Percentiles rank a stretch among this genome's conserved stretches.
Evolutionary conservation across 176 grass and related monocot species (phyloP).

Genomic region (Raddia distichophylla): DNA sequence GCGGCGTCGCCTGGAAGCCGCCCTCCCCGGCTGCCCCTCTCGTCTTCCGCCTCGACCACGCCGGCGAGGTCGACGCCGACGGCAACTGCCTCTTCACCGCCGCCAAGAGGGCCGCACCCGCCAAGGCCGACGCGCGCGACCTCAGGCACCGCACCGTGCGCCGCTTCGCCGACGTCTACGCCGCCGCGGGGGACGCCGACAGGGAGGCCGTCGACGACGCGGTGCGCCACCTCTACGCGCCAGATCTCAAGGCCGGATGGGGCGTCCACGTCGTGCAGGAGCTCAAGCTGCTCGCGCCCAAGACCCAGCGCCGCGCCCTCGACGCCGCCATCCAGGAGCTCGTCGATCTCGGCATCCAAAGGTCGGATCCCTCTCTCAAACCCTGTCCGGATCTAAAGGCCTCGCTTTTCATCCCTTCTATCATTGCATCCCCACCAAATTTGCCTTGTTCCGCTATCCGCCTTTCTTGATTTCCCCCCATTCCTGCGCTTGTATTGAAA

Average conservation of each 20-base stretch:
- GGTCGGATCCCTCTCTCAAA: conserved; percentile 50
- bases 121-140: conserved; percentile 63
- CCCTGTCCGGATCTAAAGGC: conserved; percentile 3
- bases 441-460: neutral
- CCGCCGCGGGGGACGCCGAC: conserved; percentile 28
- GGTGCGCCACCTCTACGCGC: conserved; percentile 84
- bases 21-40: neutral
- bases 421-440: neutral
- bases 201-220: conserved; percentile 52
- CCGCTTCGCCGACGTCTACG: conserved; percentile 61
- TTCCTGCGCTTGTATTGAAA: neutral
- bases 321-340: conserved; percentile 78
- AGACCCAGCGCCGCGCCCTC: conserved; percentile 56
- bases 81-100: conserved; percentile 97
- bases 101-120: conserved; percentile 55
- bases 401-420: neutral
- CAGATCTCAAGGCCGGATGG: conserved; percentile 88
- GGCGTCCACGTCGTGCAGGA: conserved; percentile 95
- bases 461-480: neutral
- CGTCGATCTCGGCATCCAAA: conserved; percentile 76
- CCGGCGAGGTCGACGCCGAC: conserved; percentile 86
- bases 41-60: conserved; percentile 83
- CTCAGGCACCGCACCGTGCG: conserved; percentile 70
- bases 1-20: conserved; percentile 82
- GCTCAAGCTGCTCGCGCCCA: conserved; percentile 80